These are phyloP conservation scores for Bocquillonia castaneifolia DNA, from an alignment of 441 rosid genomes.

Conservation along the genomic window DNA sequence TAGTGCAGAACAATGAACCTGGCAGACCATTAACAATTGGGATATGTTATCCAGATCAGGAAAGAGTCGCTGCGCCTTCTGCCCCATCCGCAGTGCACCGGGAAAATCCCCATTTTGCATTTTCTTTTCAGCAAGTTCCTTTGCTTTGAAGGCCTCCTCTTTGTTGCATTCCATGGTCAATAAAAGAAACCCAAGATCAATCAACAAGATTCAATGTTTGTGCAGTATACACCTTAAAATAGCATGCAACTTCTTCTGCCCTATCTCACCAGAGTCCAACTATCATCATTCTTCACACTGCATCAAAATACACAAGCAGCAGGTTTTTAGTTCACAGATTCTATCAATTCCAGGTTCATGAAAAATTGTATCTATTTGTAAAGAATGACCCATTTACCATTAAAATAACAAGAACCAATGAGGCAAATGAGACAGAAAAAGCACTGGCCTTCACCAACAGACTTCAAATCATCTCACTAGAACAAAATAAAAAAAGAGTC, in stretches of 20 bases:
- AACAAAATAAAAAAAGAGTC: not conserved
- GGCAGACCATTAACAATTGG: constrained; percentile 71
- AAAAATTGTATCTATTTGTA: not conserved
- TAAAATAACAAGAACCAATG: constrained; percentile 1
- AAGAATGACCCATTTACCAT: constrained; percentile 8
- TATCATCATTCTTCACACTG: constrained; percentile 19
- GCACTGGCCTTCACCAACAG: not conserved
- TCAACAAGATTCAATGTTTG: not conserved
- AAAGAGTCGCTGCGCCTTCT: constrained; percentile 64
- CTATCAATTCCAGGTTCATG: not conserved
- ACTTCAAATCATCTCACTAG: not conserved
- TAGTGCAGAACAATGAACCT: constrained; percentile 73
- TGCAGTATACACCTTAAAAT: not conserved
- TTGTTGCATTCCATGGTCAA: constrained; percentile 71
- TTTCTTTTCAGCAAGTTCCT: constrained; percentile 55
- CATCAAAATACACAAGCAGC: constrained; percentile 9
- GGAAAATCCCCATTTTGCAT: constrained; percentile 54
- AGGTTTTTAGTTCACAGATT: constrained; percentile 9
- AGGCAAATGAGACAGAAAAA: not conserved
- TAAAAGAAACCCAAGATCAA: not conserved
- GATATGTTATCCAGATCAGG: constrained; percentile 50
- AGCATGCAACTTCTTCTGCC: constrained; percentile 5
- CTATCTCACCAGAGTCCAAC: not conserved
- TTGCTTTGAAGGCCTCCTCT: constrained; percentile 87
- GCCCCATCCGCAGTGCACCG: constrained; percentile 58